Evolutionary conservation across 345 rosid genomes (phyloP).

Genomic region (Syzygium grande): DNA sequence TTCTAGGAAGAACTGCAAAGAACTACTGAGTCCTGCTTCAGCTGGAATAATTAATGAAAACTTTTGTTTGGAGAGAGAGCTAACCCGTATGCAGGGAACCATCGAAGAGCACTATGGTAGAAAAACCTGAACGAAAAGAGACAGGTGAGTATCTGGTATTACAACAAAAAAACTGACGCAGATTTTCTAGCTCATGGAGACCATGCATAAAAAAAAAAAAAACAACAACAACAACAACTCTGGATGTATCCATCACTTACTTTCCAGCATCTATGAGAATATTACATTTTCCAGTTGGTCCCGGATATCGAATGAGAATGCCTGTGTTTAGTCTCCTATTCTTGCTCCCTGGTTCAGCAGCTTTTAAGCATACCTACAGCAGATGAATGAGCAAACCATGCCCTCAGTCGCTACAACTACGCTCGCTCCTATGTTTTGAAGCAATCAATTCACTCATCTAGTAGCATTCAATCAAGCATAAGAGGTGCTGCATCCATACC

Average conservation of each 20-base stretch:
- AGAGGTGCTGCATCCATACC: conserved; percentile 27
- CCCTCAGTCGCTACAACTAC: neutral
- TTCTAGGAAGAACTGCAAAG: neutral
- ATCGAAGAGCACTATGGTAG: conserved; percentile 84
- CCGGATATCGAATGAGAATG: conserved; percentile 55
- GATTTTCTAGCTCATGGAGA: neutral
- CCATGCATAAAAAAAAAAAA: neutral
- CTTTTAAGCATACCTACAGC: conserved; percentile 71
- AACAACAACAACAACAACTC: neutral
- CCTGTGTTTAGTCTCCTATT: conserved; percentile 79
- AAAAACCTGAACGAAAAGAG: conserved; percentile 54
- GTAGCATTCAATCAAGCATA: neutral
- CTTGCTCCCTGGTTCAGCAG: conserved; percentile 62
- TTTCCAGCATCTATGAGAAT: conserved; percentile 87
- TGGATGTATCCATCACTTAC: conserved; percentile 37
- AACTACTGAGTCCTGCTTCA: neutral
- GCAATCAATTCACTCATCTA: neutral
- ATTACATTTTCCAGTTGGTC: conserved; percentile 39
- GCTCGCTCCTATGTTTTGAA: neutral
- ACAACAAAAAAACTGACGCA: neutral
- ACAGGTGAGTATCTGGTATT: neutral
- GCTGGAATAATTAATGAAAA: neutral
- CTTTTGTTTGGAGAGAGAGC: conserved; percentile 7
- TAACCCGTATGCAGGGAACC: conserved; percentile 83
- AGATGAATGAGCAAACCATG: neutral